These are phyloP conservation scores for Colletotrichum tropicicola DNA, from an alignment of 2,329 filamentous ascomycete species.

Conservation along the genomic window DNA sequence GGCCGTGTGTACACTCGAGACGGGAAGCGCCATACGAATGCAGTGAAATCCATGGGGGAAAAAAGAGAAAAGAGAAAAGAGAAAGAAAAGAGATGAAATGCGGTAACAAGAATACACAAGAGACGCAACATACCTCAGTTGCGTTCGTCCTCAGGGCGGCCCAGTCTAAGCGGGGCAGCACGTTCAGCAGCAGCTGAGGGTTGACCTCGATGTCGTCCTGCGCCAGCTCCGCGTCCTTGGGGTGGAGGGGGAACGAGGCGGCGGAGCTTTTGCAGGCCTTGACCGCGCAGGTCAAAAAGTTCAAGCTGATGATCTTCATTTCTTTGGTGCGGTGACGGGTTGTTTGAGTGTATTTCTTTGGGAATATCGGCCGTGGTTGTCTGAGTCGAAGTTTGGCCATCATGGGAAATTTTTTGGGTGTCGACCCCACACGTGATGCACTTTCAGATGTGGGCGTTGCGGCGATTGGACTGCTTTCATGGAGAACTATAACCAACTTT, in stretches of 20 bases:
- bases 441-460: slow-evolving; percentile 20
- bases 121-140: slow-evolving; percentile 70
- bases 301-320: slow-evolving; percentile 97
- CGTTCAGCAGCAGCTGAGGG: slow-evolving; percentile 80
- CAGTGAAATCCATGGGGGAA: too few species aligned
- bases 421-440: slow-evolving; percentile 29
- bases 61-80: not conserved
- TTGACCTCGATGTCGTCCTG: slow-evolving; percentile 86
- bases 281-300: slow-evolving; percentile 95
- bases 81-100: not conserved
- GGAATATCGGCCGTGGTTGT: not conserved
- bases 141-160: slow-evolving; percentile 78
- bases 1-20: too few species aligned
- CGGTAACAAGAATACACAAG: not conserved
- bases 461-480: slow-evolving; percentile 5
- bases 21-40: too few species aligned
- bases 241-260: slow-evolving; percentile 88
- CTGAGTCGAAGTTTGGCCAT: slow-evolving; percentile 18
- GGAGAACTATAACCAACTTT: not conserved
- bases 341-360: not conserved
- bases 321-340: not conserved
- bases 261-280: slow-evolving; percentile 90
- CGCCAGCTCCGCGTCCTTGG: slow-evolving; percentile 89
- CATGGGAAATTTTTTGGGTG: slow-evolving; percentile 25
- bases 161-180: slow-evolving; percentile 92